These are phyloP conservation scores for Acer saccharum DNA, from an alignment of 345 rosid species.

Conservation along the genomic window DNA sequence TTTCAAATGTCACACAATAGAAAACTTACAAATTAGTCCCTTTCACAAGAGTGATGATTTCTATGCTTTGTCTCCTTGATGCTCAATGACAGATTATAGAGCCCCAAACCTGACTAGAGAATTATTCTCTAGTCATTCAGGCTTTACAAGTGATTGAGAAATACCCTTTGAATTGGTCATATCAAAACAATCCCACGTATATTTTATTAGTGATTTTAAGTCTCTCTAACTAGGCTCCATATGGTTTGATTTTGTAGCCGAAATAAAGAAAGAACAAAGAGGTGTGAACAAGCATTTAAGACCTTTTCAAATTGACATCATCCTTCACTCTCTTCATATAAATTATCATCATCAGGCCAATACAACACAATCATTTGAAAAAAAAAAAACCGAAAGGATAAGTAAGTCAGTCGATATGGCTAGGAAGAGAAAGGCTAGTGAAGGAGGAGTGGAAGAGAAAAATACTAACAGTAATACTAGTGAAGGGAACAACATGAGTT, in stretches of 20 bases:
- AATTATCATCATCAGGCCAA: conserved; percentile 9
- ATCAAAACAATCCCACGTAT: background rate
- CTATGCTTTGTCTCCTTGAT: conserved; percentile 16
- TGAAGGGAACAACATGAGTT: conserved; percentile 36
- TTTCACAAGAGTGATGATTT: conserved; percentile 30
- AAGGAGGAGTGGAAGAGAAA: conserved; percentile 27
- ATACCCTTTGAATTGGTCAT: conserved; percentile 34
- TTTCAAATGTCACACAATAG: background rate
- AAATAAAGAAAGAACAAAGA: conserved; percentile 31
- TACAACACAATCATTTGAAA: conserved; percentile 10
- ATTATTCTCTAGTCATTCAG: conserved; percentile 6
- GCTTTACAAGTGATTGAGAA: background rate
- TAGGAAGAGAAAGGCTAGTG: conserved; percentile 48
- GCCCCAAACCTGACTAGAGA: background rate
- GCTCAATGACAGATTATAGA: background rate
- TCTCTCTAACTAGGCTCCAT: conserved; percentile 16
- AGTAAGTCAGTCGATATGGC: conserved; percentile 35
- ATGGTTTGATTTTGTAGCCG: conserved; percentile 25
- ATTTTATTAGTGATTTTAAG: background rate
- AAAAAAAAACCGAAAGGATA: background rate
- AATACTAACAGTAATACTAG: background rate
- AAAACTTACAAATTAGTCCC: conserved; percentile 26
- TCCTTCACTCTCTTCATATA: conserved; percentile 38
- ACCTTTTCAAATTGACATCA: conserved; percentile 42
- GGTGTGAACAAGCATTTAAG: conserved; percentile 32